Conservation (phyloP, 768 basidiomycete genomes). For the Tricholoma bakamatsutake region DNA sequence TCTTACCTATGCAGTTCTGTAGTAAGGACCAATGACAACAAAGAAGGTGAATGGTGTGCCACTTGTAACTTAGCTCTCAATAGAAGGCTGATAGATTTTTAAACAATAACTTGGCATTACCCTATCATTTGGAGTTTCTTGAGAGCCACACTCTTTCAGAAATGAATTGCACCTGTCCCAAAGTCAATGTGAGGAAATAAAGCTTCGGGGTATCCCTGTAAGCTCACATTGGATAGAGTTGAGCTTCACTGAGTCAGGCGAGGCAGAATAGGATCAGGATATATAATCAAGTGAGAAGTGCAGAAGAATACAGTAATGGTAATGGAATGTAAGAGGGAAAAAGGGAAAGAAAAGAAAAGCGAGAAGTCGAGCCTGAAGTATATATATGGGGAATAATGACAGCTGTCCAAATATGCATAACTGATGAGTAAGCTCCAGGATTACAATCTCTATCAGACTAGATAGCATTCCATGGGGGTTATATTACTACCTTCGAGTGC, state of each 20-base stretch:
- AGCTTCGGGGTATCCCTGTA: too few relatives aligned
- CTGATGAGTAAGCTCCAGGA: too few relatives aligned
- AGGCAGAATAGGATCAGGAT: too few relatives aligned
- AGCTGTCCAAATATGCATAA: too few relatives aligned
- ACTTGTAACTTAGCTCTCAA: background rate
- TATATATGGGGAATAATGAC: too few relatives aligned
- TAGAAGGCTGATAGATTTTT: background rate
- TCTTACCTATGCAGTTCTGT: background rate
- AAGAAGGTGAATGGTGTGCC: background rate
- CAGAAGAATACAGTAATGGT: too few relatives aligned
- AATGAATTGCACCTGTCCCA: background rate
- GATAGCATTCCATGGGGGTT: background rate
- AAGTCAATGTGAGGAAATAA: background rate
- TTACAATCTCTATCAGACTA: background rate
- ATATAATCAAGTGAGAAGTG: too few relatives aligned
- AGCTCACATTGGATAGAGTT: too few relatives aligned
- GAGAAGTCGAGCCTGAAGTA: too few relatives aligned
- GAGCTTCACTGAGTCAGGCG: too few relatives aligned
- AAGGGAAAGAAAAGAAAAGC: too few relatives aligned
- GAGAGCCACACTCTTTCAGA: background rate
- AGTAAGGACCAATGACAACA: background rate
- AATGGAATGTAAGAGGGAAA: too few relatives aligned
- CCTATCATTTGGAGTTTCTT: background rate
- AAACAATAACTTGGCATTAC: background rate
- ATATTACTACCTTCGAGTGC: background rate